Base-by-base conservation (phyloP, 2,329 filamentous ascomycete genomes). In the Domatiomyces globalis region DNA sequence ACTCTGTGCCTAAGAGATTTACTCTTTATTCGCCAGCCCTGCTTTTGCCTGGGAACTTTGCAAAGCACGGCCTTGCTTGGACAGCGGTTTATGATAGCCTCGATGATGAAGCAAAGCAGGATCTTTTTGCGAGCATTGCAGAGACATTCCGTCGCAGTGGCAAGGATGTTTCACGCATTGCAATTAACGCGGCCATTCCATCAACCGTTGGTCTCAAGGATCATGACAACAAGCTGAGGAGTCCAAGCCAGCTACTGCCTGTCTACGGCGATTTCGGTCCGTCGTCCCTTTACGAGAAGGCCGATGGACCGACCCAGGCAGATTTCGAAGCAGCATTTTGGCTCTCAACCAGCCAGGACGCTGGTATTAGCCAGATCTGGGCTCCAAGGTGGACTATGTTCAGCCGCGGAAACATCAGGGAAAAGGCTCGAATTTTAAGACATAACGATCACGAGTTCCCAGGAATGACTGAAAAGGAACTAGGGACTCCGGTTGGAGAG, bases 311-410 rank as follows among this genome's bases (percentile, higher is more conserved):
- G 1, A 64, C 64, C 0, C 50, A 61, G 1, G 49, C 61, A 1
- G 83, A 90, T 62, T 84, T 94, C 53, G 64, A 71, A 0, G 52
- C 65, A 1, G 83, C 87, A 0, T 79, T 94, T 56, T 96, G 90
- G 90, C 84, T 85, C 0, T 77, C 75, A 10, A 82, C 84, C 4
- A 79, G 75, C 49, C 88, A 95, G 64, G 86, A 87, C 62, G 75
- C 78, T 52, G 84, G 83, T 2, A 84, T 96, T 52, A 68, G 72
- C 36, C 90, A 96, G 69, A 82, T 77, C 1, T 96, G 89, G 89
- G 85, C 88, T 1, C 90, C 90, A 12, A 69, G 82, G 0, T 89
- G 87, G 74, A 94, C 88, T 22, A 95, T 95, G 89, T 96, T 96
- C 66, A 88, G 84, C 56, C 78, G 88, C 1, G 89, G 90, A 2